Base-by-base conservation (phyloP, 2,329 filamentous ascomycete species). In the Chaetomiaceae sp. region DNA sequence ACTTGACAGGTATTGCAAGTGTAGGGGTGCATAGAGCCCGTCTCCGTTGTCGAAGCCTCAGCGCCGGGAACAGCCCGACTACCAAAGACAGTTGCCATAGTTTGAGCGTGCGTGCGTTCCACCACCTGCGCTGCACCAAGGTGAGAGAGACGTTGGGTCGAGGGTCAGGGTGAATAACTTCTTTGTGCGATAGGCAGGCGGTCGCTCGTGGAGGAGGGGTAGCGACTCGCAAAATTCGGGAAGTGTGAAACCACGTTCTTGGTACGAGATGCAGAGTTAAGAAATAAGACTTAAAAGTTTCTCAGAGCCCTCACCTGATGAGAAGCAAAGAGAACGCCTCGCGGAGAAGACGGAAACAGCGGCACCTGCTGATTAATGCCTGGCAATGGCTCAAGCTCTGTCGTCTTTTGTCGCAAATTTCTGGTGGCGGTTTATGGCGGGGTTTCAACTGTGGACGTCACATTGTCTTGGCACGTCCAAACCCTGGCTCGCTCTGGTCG, bases 1-100 rank as follows among this genome's bases (percentile, higher is more conserved):
- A 98, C 90, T 65, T 95, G 88, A 64, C 93, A 98, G 48, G 90
- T 93, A 68, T 97, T 98, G 81, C 93, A 98, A 46, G 91, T 97
- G 70, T 91, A 98, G 2, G 93, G 91, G 64, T 96, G 88, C 20
- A 83, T 75, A 26, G 77, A 61, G 14, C 69, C 59, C 20, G 59
- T 38, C 35, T 68, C 60, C 43, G 58, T 56, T 42, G 52, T 60
- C 12, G 53, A 38, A 15, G 53, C 38, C 32, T 56, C 56, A 56
- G 60, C 44, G 56, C 55, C 38, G 3, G 58, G 55, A 48, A 27
- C 58, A 50, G 41, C 51, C 49, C 70, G 64, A 57, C 60, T 68
- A 34, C 63, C 64, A 29, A 66, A 59, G 45, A 73, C 68, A 9
- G 72, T 73, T 51, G 76, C 71, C 78, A 81, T 81, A 34, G 38